These are phyloP conservation scores for Gymnopilus dilepis DNA, from an alignment of 768 basidiomycete genomes.

Conservation along the genomic window DNA sequence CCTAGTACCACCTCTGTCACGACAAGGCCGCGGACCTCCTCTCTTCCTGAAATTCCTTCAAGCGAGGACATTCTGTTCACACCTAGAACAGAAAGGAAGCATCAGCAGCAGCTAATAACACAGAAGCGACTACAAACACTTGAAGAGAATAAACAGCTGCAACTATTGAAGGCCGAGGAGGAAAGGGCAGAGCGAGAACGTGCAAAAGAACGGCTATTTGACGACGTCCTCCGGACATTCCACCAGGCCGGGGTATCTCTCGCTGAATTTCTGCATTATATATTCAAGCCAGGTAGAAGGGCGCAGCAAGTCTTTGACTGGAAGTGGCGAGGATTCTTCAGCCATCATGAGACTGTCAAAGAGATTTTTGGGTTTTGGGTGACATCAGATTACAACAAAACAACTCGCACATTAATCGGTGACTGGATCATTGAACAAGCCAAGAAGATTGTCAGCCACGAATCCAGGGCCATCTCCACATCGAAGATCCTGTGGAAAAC, in stretches of 20 bases:
- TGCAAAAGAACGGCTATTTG: not conserved
- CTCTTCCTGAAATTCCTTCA: no score
- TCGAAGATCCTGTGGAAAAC: not conserved
- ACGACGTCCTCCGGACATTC: not conserved
- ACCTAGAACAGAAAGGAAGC: not conserved
- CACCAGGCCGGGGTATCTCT: not conserved
- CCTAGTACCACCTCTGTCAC: no score
- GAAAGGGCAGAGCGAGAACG: not conserved
- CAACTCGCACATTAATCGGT: conserved; percentile 29
- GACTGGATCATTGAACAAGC: conserved; percentile 17
- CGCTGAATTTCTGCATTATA: conserved; percentile 27
- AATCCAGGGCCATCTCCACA: conserved; percentile 19
- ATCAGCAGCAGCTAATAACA: not conserved
- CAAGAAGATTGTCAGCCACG: conserved; percentile 27
- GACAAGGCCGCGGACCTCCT: no score
- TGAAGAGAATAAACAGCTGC: not conserved
- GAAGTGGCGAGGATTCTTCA: conserved; percentile 33
- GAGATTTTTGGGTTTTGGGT: conserved; percentile 32
- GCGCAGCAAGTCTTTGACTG: conserved; percentile 18
- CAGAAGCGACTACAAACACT: not conserved
- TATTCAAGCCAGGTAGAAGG: conserved; percentile 29
- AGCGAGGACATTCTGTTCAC: no score
- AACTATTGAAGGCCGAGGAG: not conserved
- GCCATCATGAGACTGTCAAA: not conserved
- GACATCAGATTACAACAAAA: conserved; percentile 22